Evolutionary conservation across 129 eudicot genomes (phyloP), one percentile per base, ranked within the genome.

Genomic region (Sambucus nigra): DNA sequence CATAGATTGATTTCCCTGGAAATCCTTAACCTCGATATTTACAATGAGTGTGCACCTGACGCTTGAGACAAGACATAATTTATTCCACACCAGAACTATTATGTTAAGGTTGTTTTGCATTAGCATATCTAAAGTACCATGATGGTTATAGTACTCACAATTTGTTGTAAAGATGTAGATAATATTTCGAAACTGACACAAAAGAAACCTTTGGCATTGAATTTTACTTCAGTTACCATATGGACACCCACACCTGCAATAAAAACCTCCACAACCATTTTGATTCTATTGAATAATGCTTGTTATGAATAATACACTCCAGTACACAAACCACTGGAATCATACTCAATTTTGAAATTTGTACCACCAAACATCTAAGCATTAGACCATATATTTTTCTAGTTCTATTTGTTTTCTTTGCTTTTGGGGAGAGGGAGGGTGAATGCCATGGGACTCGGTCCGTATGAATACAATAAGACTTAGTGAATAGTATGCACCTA

Each of bases 261-360:
- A 58, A 80, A 82, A 49, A 80, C 74, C 31, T 71, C 66, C 55
- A 80, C 79, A 27, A 76, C 44, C 47, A 75, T 53, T 47, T 75
- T 80, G 9, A 71, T 51, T 80, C 78, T n/a, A 26, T 71, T 1
- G 82, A 46, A 67, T 70, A 80, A 19, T 64, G 53, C 65, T 70
- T 71, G 19, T 53, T 75, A 26, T 80, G 79, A 60, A 80, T 56
- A 61, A 80, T 61, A 76, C 78, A 70, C 49, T 80, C 87, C 82
- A 80, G 52, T 2, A 80, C 38, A 28, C 87, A 80, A 33, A 71
- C 78, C 31, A 80, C 87, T 3, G 87, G 87, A 38, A 80, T 80
- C 87, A 80, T 80, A 67, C 87, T 80, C 70, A 80, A 44, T 52
- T 80, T 80, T 42, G 87, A 71, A 19, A 80, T 80, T 82, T 79